Evolutionary conservation across 2,329 filamentous ascomycete genomes (phyloP), one percentile per base, ranked within the genome.

Genomic region (Hymenoscyphus infarciens): DNA sequence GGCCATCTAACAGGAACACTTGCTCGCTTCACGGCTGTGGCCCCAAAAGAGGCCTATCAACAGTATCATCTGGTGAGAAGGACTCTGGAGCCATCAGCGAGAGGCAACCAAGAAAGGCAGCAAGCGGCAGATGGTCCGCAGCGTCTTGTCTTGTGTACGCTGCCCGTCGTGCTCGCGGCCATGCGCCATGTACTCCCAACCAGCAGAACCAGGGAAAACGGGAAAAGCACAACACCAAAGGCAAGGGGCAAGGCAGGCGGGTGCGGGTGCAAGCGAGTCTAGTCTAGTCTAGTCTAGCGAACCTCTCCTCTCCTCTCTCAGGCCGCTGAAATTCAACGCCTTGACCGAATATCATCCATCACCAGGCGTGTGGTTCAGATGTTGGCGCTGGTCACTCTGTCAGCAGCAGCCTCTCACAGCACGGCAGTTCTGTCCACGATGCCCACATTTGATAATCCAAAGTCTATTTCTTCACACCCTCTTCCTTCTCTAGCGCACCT

Each of bases 221-320:
- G 65, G 64, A 70, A 69, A 68, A 68, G 67, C 16, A 57, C 25
- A 33, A 19, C 33, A 60, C 45, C 45, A 16, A 53, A 60, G 22
- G 19, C 58, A 60, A 60, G n/a, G n/a, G n/a, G n/a, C n/a, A n/a
- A n/a, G n/a, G n/a, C n/a, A n/a, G 58, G 42, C 70, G 66, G 66
- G 66, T 66, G 64, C 67, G 68, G 67, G 64, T 70, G 68, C 66
- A 67, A 70, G 69, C 65, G 67, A 69, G 31, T 10, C 27, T 49
- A 29, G 25, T 56, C 13, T 38, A 5, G 54, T 13, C 27, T 16
- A 38, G 11, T 56, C 52, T 52, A 38, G 33, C 54, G 53, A 31
- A 45, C 35, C 19, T 22, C 33, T 61, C 7, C 59, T 56, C 59
- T 22, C 22, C 13, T 52, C 31, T 31, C 33, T 52, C 19, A 25